phyloP scores from a whole-genome alignment of 805 yeast genomes.

The Candida incommunis region DNA sequence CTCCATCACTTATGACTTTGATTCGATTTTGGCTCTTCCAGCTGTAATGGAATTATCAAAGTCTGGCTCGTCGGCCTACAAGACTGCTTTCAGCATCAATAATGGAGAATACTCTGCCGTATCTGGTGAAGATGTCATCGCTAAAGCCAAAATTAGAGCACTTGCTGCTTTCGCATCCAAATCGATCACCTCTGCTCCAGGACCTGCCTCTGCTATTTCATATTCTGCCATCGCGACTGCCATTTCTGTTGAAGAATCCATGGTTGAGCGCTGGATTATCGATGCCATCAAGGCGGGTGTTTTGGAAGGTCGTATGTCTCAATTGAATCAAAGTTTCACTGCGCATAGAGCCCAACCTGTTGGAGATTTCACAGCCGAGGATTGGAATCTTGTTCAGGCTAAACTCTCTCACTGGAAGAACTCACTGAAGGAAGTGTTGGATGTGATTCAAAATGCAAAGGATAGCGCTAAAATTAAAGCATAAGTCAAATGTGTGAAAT shows the following conservation, averaged over 20 bases:
- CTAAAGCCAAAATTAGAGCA: slow-evolving; percentile 18
- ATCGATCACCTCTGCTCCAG: slow-evolving; percentile 1
- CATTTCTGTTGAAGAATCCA: slow-evolving; percentile 17
- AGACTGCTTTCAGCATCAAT: slow-evolving; percentile 17
- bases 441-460: slow-evolving; percentile 17
- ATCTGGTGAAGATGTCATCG: slow-evolving; percentile 5
- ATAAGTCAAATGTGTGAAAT: too few relatives aligned
- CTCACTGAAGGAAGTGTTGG: slow-evolving; percentile 17
- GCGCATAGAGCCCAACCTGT: slow-evolving; percentile 23
- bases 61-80: slow-evolving; percentile 12
- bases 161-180: slow-evolving; percentile 16
- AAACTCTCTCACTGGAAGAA: slow-evolving; percentile 24
- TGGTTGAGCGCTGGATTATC: slow-evolving; percentile 27
- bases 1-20: slow-evolving; percentile 17
- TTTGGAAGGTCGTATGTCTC: slow-evolving; percentile 29
- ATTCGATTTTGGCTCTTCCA: slow-evolving; percentile 16
- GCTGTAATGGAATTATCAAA: slow-evolving; percentile 16
- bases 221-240: slow-evolving; percentile 21
- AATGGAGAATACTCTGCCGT: slow-evolving; percentile 17
- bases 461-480: slow-evolving; percentile 15
- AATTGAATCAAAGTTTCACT: slow-evolving; percentile 21
- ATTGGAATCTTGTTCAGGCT: slow-evolving; percentile 23
- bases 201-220: slow-evolving; percentile 10
- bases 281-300: slow-evolving; percentile 29
- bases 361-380: slow-evolving; percentile 22